Conservation (phyloP, 2,329 filamentous ascomycete genomes). For the Fusarium sublunatum region DNA sequence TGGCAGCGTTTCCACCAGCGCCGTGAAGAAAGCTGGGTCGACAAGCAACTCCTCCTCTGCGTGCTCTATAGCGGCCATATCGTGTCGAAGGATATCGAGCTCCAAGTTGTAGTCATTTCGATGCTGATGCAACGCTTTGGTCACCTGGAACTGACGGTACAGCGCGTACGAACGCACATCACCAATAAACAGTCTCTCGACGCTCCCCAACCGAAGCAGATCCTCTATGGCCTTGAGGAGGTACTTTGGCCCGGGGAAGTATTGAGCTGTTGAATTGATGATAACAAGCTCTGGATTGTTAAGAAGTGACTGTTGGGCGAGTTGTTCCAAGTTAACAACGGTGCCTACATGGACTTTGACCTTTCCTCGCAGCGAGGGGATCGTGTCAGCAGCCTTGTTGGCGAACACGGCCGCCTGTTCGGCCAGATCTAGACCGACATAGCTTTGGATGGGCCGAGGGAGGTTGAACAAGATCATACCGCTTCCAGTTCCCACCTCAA, state of each 20-base stretch:
- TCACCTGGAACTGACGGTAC: conserved; percentile 35
- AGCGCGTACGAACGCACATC: conserved; percentile 41
- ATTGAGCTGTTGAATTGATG: conserved; percentile 47
- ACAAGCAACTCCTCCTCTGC: conserved; percentile 41
- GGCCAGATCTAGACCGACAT: conserved; percentile 47
- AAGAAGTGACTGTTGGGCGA: no score
- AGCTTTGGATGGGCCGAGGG: conserved; percentile 28
- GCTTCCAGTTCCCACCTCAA: conserved; percentile 49
- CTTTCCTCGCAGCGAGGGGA: conserved; percentile 31
- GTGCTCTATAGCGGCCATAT: conserved; percentile 26
- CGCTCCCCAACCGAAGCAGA: conserved; percentile 12
- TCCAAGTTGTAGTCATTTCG: conserved; percentile 9
- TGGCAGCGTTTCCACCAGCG: conserved; percentile 23
- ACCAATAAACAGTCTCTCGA: conserved; percentile 37
- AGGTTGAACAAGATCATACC: conserved; percentile 52
- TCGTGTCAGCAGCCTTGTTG: conserved; percentile 13
- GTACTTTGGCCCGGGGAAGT: conserved; percentile 47
- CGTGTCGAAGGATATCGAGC: conserved; percentile 9
- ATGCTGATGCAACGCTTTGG: conserved; percentile 12
- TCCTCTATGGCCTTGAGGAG: conserved; percentile 32
- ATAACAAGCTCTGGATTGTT: conserved; percentile 26
- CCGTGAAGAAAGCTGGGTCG: conserved; percentile 45
- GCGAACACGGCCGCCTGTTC: conserved; percentile 37
- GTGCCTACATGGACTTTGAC: conserved; percentile 36
- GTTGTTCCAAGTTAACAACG: no score